Conservation (phyloP, 1,139 yeast species). For the Saccharomycopsis crataegensis region DNA sequence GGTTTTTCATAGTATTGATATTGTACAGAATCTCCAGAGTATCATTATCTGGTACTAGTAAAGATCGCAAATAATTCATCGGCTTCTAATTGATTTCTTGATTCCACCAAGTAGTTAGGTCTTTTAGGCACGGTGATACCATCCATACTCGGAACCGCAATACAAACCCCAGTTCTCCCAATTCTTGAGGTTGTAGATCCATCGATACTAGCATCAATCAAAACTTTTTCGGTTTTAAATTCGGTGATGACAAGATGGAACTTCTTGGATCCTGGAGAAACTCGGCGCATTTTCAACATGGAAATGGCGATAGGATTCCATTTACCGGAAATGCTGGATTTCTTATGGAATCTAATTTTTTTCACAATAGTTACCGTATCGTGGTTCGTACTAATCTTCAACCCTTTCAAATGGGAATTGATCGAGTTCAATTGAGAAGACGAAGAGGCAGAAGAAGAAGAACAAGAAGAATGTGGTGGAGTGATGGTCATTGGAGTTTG, state of each 20-base stretch:
- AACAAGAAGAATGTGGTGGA: not conserved
- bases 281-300: conserved; percentile 1
- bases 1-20: no score
- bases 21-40: no score
- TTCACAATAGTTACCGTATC: not conserved
- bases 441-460: not conserved
- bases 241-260: conserved; percentile 12
- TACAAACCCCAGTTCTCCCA: conserved; percentile 17
- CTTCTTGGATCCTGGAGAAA: not conserved
- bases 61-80: conserved; percentile 12
- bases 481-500: not conserved
- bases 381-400: not conserved
- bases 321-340: conserved; percentile 18
- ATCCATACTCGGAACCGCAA: conserved; percentile 16
- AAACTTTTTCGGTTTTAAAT: conserved; percentile 9
- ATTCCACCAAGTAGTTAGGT: conserved; percentile 18
- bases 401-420: not conserved
- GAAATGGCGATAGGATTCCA: conserved; percentile 18
- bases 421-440: not conserved
- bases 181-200: conserved; percentile 10
- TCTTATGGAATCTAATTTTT: conserved; percentile 18
- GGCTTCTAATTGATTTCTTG: conserved; percentile 15
- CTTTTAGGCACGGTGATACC: conserved; percentile 2
- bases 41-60: not conserved
- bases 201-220: conserved; percentile 15